Base-by-base conservation (phyloP, 495 filamentous ascomycete genomes). In the Aspergillus sclerotioniger region DNA sequence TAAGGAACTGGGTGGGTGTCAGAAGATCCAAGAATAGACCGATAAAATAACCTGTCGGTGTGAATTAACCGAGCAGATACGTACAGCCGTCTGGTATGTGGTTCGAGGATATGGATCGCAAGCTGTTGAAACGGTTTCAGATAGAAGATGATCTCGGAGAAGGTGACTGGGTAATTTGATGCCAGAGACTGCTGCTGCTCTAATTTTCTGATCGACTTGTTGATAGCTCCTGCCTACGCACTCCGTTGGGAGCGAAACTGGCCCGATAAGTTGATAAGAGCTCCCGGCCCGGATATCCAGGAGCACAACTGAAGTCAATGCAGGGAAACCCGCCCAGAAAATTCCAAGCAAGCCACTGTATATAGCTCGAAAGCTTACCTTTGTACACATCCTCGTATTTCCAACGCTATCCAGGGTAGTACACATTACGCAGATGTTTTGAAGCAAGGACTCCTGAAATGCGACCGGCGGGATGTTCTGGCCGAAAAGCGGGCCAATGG, bases 31-130 rank as follows among this genome's bases (percentile, higher is more conserved):
- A 41, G 13, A 31, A 32, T 47, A 20, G 6, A 17, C 17, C 9
- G 16, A 20, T 4, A 3, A 47, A 28, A 15, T 10, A 47, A 9
- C 17, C 13, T 5, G 6, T 15, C 8, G 31, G 16, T 9, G 2
- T 16, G 9, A 50, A 33, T 50, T 50, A 50, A 50, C 47, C 47
- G 47, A 50, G 47, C 47, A 13, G 25, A 31, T 29, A 10, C 47
- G n/a, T n/a, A n/a, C n/a, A n/a, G n/a, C n/a, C n/a, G 44, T 10
- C 12, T 46, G 44, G 2, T 21, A 8, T 20, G 21, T 13, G 29
- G 21, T 28, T 21, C n/a, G 20, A 7, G 28, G 20, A 29, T 29
- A 3, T 29, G 12, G 15, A 28, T 35, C 8, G 33, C 7, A 35
- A 35, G 33, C 7, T 4, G 33, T 13, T 35, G 33, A 35, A 35